Evolutionary conservation across 1,284 basidiomycete genomes (phyloP).

Genomic region (Vanrija sp.): DNA sequence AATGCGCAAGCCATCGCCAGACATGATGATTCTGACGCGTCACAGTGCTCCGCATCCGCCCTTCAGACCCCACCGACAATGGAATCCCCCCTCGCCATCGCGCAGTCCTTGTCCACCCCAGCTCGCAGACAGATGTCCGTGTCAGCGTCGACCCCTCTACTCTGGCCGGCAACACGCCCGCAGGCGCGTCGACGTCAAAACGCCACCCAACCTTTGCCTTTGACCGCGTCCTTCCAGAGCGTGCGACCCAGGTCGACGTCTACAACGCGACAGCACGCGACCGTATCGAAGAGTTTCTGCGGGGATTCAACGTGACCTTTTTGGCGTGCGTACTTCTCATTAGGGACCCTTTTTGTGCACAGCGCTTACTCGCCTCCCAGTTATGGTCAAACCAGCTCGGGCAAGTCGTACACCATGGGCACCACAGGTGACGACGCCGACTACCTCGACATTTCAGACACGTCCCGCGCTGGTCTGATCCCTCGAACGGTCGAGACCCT

Average conservation of each 20-base stretch:
- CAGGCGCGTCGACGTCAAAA: constrained; percentile 54
- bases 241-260: constrained; percentile 75
- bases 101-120: constrained; percentile 75
- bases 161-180: constrained; percentile 51
- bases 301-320: constrained; percentile 96
- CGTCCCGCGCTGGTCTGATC: constrained; percentile 68
- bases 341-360: too few species aligned
- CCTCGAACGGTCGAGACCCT: constrained; percentile 91
- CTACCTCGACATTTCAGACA: constrained; percentile 53
- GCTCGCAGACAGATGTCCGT: constrained; percentile 62
- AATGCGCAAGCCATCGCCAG: not conserved
- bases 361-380: constrained; percentile 16
- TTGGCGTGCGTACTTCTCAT: constrained; percentile 61
- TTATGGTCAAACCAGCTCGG: constrained; percentile 92
- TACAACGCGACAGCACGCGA: constrained; percentile 79
- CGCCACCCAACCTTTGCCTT: constrained; percentile 88
- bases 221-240: constrained; percentile 84
- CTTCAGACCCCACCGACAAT: constrained; percentile 76
- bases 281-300: constrained; percentile 83
- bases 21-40: not conserved
- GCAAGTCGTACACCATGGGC: constrained; percentile 94
- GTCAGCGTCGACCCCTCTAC: constrained; percentile 60
- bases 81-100: constrained; percentile 92
- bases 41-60: constrained; percentile 85
- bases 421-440: constrained; percentile 78